Evolutionary conservation across 1,139 yeast genomes (phyloP).

Genomic region (Yamadazyma pseudoaaseri): DNA sequence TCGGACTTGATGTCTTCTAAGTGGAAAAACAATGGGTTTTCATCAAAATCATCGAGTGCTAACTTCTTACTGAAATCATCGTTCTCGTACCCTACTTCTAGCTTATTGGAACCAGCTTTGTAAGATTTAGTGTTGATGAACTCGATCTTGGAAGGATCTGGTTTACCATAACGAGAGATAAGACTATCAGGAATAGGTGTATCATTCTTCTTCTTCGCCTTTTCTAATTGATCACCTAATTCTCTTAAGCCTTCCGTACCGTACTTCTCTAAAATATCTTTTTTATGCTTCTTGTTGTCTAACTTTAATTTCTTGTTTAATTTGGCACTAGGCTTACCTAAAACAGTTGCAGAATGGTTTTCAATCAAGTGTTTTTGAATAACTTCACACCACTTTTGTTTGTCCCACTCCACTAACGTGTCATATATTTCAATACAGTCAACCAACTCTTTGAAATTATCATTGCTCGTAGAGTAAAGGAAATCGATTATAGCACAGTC

Average conservation of each 20-base stretch:
- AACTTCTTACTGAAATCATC: slow-evolving; percentile 29
- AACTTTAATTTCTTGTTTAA: slow-evolving; percentile 54
- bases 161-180: slow-evolving; percentile 58
- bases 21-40: slow-evolving; percentile 70
- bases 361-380: slow-evolving; percentile 55
- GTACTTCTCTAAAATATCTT: slow-evolving; percentile 48
- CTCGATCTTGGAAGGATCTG: slow-evolving; percentile 72
- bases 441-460: slow-evolving; percentile 54
- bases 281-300: slow-evolving; percentile 49
- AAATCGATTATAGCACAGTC: slow-evolving; percentile 75
- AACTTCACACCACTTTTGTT: slow-evolving; percentile 64
- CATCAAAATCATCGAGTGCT: slow-evolving; percentile 49
- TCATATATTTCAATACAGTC: slow-evolving; percentile 63
- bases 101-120: slow-evolving; percentile 40
- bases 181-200: slow-evolving; percentile 70
- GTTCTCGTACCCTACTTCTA: slow-evolving; percentile 16
- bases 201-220: slow-evolving; percentile 70
- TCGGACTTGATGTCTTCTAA: slow-evolving; percentile 79
- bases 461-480: slow-evolving; percentile 61
- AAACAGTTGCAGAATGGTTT: slow-evolving; percentile 68
- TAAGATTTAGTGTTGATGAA: slow-evolving; percentile 72
- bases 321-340: slow-evolving; percentile 71
- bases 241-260: slow-evolving; percentile 63
- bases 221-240: slow-evolving; percentile 49
- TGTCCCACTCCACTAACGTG: slow-evolving; percentile 56